Percentiles rank a stretch among this genome's conserved stretches.
These are phyloP conservation scores for Arxiozyma heterogenica DNA, from an alignment of 1,139 yeast genomes.

Conservation along the genomic window DNA sequence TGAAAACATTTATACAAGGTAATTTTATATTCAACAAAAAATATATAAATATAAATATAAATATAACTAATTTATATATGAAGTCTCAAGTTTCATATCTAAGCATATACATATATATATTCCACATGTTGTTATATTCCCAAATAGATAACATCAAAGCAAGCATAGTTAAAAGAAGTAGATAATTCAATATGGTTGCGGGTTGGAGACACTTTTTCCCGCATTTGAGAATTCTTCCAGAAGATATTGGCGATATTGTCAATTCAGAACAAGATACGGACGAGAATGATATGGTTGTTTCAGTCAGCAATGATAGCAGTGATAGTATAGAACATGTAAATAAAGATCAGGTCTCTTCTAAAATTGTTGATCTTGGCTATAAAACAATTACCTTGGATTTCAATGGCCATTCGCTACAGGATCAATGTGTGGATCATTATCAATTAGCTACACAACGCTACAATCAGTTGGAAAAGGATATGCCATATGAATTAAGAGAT, in stretches of 20 bases:
- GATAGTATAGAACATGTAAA: neutral
- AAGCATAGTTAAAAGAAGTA: no score
- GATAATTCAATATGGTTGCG: neutral
- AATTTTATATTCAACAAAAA: no score
- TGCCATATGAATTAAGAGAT: constrained; percentile 33
- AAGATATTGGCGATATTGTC: neutral
- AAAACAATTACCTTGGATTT: neutral
- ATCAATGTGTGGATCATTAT: neutral
- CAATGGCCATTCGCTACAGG: neutral
- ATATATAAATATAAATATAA: no score
- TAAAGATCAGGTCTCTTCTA: neutral
- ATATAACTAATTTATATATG: no score
- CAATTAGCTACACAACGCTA: neutral
- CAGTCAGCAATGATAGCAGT: neutral
- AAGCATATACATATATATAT: no score
- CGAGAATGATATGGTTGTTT: neutral
- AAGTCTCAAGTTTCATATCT: neutral
- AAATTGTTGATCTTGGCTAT: neutral
- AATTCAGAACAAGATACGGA: neutral
- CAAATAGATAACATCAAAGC: neutral
- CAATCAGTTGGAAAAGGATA: constrained; percentile 13
- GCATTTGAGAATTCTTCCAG: constrained; percentile 18
- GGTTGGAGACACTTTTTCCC: constrained; percentile 15
- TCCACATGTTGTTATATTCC: neutral
- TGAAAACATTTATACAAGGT: neutral